These are phyloP conservation scores for Botryotinia globosa DNA, from an alignment of 2,329 filamentous ascomycete genomes.

Conservation along the genomic window DNA sequence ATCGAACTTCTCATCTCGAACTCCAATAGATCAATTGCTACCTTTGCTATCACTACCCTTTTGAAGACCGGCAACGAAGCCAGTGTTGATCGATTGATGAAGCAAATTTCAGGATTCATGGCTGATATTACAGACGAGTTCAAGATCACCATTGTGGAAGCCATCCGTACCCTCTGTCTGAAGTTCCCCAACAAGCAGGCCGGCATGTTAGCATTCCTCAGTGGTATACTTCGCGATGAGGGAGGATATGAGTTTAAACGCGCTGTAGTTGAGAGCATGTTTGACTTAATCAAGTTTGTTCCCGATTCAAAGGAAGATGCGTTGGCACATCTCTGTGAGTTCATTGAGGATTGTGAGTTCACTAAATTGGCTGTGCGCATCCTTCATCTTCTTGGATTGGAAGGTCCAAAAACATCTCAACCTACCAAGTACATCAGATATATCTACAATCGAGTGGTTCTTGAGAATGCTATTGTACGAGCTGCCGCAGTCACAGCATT, in stretches of 20 bases:
- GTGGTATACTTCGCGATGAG: slow-evolving; percentile 93
- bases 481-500: slow-evolving; percentile 93
- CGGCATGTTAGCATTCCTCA: slow-evolving; percentile 95
- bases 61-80: slow-evolving; percentile 98
- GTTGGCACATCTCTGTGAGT: slow-evolving; percentile 93
- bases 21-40: slow-evolving; percentile 94
- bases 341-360: slow-evolving; percentile 99
- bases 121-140: slow-evolving; percentile 98
- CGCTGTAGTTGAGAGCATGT: slow-evolving; percentile 97
- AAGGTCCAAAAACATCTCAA: slow-evolving; percentile 91
- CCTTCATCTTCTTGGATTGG: slow-evolving; percentile 86
- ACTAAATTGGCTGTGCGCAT: slow-evolving; percentile 96
- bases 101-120: slow-evolving; percentile 98
- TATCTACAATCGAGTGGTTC: slow-evolving; percentile 96
- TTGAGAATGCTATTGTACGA: slow-evolving; percentile 94
- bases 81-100: slow-evolving; percentile 95
- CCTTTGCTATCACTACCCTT: slow-evolving; percentile 95
- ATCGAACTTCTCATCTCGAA: slow-evolving; percentile 97
- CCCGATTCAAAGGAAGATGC: slow-evolving; percentile 81
- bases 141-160: slow-evolving; percentile 99
- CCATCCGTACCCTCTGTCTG: slow-evolving; percentile 90
- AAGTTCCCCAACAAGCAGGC: slow-evolving; percentile 99
- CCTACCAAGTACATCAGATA: slow-evolving; percentile 99
- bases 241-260: slow-evolving; percentile 98
- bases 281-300: slow-evolving; percentile 98